A percentile compares a stretch with the other conserved stretches of the same genome.
These are phyloP conservation scores for Epichloe festucae DNA, from an alignment of 2,329 filamentous ascomycete genomes.

Conservation along the genomic window DNA sequence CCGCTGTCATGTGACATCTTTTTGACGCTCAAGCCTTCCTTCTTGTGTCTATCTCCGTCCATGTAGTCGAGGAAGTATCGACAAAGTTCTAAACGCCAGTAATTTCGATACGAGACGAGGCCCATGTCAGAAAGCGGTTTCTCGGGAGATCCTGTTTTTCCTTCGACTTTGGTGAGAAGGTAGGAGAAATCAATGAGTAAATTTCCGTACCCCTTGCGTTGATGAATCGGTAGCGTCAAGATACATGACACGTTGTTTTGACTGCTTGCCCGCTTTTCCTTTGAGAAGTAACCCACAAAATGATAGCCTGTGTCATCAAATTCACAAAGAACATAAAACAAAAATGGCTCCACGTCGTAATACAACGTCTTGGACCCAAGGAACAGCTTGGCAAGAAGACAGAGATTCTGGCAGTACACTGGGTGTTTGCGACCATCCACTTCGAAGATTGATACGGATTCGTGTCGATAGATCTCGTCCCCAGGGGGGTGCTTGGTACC, in stretches of 20 bases:
- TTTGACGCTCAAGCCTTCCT: slow-evolving; percentile 44
- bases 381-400: slow-evolving; percentile 89
- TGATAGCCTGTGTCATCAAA: slow-evolving; percentile 87
- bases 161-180: slow-evolving; percentile 81
- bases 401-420: slow-evolving; percentile 97
- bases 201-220: slow-evolving; percentile 93
- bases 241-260: slow-evolving; percentile 98
- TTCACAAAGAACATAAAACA: slow-evolving; percentile 95
- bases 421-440: slow-evolving; percentile 95
- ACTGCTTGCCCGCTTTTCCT: slow-evolving; percentile 89
- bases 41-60: slow-evolving; percentile 18
- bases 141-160: slow-evolving; percentile 83
- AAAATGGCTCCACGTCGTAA: slow-evolving; percentile 92
- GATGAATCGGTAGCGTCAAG: slow-evolving; percentile 86
- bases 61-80: slow-evolving; percentile 56
- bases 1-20: slow-evolving; percentile 79
- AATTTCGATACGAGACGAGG: slow-evolving; percentile 90
- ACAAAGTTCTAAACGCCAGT: slow-evolving; percentile 85
- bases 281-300: slow-evolving; percentile 98
- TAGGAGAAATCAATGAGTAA: slow-evolving; percentile 98
- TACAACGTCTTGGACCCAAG: slow-evolving; percentile 97
- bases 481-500: slow-evolving; percentile 92
- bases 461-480: slow-evolving; percentile 92
- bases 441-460: slow-evolving; percentile 88
- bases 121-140: slow-evolving; percentile 98